Base-by-base conservation (phyloP, 768 basidiomycete species). In the Rubroboletus satanas region DNA sequence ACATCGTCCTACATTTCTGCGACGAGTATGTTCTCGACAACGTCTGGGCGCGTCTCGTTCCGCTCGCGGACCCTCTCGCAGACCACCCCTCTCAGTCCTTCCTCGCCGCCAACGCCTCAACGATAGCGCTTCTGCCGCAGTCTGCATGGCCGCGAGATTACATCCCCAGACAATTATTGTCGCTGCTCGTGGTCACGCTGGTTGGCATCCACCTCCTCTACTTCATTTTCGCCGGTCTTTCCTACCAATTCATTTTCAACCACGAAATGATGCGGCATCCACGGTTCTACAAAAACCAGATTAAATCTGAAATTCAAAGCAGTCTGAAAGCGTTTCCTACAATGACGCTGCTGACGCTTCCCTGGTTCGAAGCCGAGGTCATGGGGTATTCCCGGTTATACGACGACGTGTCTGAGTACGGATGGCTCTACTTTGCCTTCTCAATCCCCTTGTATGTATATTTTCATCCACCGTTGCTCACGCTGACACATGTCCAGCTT, bases 261-360 rank as follows among this genome's bases (percentile, higher is more conserved):
- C 88, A 89, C 65, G 89, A 88, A 21, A 97, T 89, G 93, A 95
- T 90, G 87, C 79, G 81, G 32, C 97, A 99, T 73, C 97, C 97
- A 0, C 82, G 90, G 31, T 99, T 95, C 75, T 77, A 97, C 43
- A 87, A 90, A 66, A 83, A 94, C 66, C 97, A 99, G 70, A 82
- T 90, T 60, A 80, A 74, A 59, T 70, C 78, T 18, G 97, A 99
- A 74, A 98, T 99, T 56, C 73, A 78, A 57, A 72, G 69, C 55
- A 90, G 87, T 56, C 54, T 97, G 47, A 75, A 78, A 42, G 85
- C 91, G 0, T 95, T 96, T 66, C 95, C 94, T 0, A 72, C 68
- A 4, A 95, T 99, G 81, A 88, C 78, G 26, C 59, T 89, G 26
- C 71, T 98, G 48, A 98, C 93, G 0, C 75, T 98, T 12, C 97